These are phyloP conservation scores for Plantago elongata DNA, from an alignment of 257 asterid genomes.

Conservation along the genomic window DNA sequence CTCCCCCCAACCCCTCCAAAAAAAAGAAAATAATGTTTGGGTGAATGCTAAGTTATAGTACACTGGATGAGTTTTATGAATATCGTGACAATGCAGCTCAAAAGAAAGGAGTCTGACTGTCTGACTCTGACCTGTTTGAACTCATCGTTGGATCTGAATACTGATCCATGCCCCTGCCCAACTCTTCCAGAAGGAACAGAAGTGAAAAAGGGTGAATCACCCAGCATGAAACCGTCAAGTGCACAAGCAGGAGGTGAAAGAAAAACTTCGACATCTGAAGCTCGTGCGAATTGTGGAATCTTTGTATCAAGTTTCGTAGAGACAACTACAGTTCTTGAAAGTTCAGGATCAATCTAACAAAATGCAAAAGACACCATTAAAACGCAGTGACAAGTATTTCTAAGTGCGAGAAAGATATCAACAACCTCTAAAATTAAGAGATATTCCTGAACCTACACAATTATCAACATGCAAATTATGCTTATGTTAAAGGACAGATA, in stretches of 20 bases:
- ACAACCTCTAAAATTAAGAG: neutral
- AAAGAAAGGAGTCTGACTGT: constrained; percentile 40
- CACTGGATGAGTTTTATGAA: neutral
- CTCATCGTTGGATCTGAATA: constrained; percentile 69
- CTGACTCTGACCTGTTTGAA: constrained; percentile 97
- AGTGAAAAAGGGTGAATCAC: constrained; percentile 96
- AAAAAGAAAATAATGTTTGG: neutral
- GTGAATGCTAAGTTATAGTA: neutral
- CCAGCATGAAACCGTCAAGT: constrained; percentile 93
- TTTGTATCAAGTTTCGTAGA: constrained; percentile 95
- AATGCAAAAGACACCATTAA: constrained; percentile 7
- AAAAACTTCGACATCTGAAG: constrained; percentile 95
- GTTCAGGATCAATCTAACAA: constrained; percentile 91
- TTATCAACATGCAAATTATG: too few species aligned
- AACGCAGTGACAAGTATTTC: neutral
- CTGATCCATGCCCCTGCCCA: constrained; percentile 67
- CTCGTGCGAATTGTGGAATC: constrained; percentile 95
- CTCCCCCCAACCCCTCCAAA: too few species aligned
- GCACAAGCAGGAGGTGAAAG: constrained; percentile 90
- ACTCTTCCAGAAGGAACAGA: constrained; percentile 99
- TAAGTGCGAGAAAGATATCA: neutral
- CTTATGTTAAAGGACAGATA: neutral
- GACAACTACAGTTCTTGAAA: constrained; percentile 88
- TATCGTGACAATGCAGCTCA: constrained; percentile 15
- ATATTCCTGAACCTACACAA: too few species aligned